Conservation (phyloP, 202 grass and related monocot species). For the Elaeis oleifera region DNA sequence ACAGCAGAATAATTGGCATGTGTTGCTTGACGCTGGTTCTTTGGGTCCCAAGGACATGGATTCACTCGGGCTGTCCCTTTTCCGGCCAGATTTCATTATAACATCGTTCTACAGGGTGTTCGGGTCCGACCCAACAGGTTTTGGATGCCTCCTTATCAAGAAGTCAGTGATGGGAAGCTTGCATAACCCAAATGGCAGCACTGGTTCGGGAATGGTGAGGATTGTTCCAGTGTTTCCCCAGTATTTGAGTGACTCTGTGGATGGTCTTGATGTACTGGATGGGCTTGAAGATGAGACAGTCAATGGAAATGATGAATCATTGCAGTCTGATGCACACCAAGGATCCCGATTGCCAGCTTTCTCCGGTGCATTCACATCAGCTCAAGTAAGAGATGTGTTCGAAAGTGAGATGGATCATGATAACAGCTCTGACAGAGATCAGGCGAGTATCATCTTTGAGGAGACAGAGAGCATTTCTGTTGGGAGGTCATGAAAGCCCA, state of each 20-base stretch:
- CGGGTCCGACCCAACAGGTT: conserved; percentile 87
- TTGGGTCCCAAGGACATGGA: conserved; percentile 99
- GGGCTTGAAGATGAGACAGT: conserved; percentile 75
- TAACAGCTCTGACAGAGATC: conserved; percentile 87
- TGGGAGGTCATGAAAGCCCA: conserved; percentile 97
- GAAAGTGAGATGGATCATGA: conserved; percentile 85
- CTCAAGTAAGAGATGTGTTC: conserved; percentile 84
- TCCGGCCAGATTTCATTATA: conserved; percentile 97
- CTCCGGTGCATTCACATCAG: conserved; percentile 80
- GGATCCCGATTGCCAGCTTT: conserved; percentile 80
- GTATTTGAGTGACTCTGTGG: conserved; percentile 80
- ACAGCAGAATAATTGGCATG: conserved; percentile 99
- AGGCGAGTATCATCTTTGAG: conserved; percentile 89
- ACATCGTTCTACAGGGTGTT: conserved; percentile 98
- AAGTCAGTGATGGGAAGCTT: conserved; percentile 87
- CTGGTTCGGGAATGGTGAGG: conserved; percentile 75
- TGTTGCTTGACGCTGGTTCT: conserved; percentile 88
- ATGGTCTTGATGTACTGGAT: conserved; percentile 62
- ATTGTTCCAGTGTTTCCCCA: conserved; percentile 81
- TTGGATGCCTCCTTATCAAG: conserved; percentile 94
- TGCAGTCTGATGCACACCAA: conserved; percentile 34
- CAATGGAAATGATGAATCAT: conserved; percentile 46
- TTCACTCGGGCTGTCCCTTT: conserved; percentile 79
- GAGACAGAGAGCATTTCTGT: conserved; percentile 85
- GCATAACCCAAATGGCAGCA: conserved; percentile 57